Percentiles rank a stretch among this genome's conserved stretches.
These are phyloP conservation scores for Ophiocordyceps robertsii DNA, from an alignment of 2,329 filamentous ascomycete genomes.

Conservation along the genomic window DNA sequence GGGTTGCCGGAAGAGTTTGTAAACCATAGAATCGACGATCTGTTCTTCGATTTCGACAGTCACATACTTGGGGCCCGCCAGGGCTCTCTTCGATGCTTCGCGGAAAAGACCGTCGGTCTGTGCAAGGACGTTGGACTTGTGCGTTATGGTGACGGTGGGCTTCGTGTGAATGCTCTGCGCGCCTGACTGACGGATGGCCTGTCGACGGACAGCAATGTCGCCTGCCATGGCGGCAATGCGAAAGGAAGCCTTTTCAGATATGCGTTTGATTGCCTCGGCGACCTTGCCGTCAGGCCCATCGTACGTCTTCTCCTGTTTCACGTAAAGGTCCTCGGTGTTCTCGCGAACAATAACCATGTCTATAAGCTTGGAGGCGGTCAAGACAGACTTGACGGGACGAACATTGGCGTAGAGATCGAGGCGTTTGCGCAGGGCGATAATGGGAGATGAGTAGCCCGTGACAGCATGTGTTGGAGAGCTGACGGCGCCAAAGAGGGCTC, in stretches of 20 bases:
- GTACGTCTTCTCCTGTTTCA: slow-evolving; percentile 87
- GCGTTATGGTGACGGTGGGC: slow-evolving; percentile 85
- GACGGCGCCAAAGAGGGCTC: slow-evolving; percentile 91
- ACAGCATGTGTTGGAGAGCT: slow-evolving; percentile 82
- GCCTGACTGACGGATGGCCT: slow-evolving; percentile 57
- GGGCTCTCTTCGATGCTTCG: slow-evolving; percentile 58
- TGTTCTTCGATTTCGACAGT: slow-evolving; percentile 75
- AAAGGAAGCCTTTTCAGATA: slow-evolving; percentile 70
- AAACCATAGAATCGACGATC: slow-evolving; percentile 98
- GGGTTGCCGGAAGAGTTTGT: slow-evolving; percentile 97
- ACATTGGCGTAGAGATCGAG: slow-evolving; percentile 96
- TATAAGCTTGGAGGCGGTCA: slow-evolving; percentile 54
- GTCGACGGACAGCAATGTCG: slow-evolving; percentile 79
- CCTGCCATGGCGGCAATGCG: slow-evolving; percentile 90
- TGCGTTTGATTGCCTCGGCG: slow-evolving; percentile 95
- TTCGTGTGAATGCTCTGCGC: slow-evolving; percentile 46
- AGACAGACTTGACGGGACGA: slow-evolving; percentile 78
- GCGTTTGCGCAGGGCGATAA: slow-evolving; percentile 90
- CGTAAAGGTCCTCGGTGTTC: slow-evolving; percentile 97
- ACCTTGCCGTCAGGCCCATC: slow-evolving; percentile 67
- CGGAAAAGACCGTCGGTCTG: slow-evolving; percentile 97
- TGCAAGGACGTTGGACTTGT: slow-evolving; percentile 94
- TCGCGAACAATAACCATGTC: slow-evolving; percentile 98
- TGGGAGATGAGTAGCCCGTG: slow-evolving; percentile 90
- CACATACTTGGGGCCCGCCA: slow-evolving; percentile 51